Evolutionary conservation across 1,284 basidiomycete species (phyloP), one percentile per base, ranked within the genome.

Genomic region (Rugosomyces carneus): DNA sequence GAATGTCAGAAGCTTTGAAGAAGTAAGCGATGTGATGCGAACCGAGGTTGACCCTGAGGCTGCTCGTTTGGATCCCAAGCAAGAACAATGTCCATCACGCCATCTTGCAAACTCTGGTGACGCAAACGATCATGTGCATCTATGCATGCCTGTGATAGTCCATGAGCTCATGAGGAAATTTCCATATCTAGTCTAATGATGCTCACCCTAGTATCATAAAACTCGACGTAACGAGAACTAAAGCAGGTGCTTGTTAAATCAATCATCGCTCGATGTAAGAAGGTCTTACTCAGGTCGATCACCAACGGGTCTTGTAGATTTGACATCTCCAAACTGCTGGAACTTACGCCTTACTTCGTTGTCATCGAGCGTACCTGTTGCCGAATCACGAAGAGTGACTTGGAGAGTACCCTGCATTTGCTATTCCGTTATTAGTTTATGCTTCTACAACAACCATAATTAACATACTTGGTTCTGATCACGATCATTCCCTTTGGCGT

Each of bases 311-410:
- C 73, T 79, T 16, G 98, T 76, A 4, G 76, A 70, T 62, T 94
- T 95, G 49, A 99, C 80, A 54, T 95, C 93, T 11, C 95, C 95
- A 55, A 88, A 95, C 42, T 83, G 80, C 53, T 86, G 81, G 59
- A 95, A 93, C 58, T 86, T 84, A 36, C 82, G 73, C 1, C 85
- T 78, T 0, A 98, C 75, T 63, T 93, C 90, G 42, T 81, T 80
- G 50, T 95, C 90, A 49, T 89, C 81, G 38, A 96, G 80, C 52
- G 84, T 78, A 26, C 79, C 77, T 1, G 81, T 76, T 8, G 65
- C 60, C 1, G 87, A 89, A 53, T 80, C 81, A 49, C 80, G 77
- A 35, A 96, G 65, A 0, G 84, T 81, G 23, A 94, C 81, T 52
- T 92, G 76, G 2, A 97, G 68, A 4, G 87, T 88, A 10, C 94